These are phyloP conservation scores for Euphrasia arctica DNA, from an alignment of 305 asterid genomes.

Conservation along the genomic window DNA sequence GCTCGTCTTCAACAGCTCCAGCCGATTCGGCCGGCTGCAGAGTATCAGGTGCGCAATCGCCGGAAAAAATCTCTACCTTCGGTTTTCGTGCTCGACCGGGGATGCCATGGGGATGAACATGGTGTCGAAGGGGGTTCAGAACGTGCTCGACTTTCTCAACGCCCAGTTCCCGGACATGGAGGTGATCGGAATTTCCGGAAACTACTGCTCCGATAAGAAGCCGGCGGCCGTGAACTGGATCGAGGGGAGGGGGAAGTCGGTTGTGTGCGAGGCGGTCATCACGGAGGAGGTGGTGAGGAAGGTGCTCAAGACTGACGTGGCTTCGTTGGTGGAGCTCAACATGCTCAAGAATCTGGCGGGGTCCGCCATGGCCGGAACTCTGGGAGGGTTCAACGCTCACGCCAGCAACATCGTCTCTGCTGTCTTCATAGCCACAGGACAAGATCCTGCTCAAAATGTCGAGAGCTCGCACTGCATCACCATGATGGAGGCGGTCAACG, in stretches of 20 bases:
- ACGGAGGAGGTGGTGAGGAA: constrained; percentile 36
- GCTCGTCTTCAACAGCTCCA: neutral
- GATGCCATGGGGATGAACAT: constrained; percentile 1
- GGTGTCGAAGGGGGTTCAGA: neutral
- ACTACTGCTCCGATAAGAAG: neutral
- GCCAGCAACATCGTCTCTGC: constrained; percentile 3
- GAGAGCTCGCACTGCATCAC: constrained; percentile 4
- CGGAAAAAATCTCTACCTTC: neutral
- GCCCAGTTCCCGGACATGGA: neutral
- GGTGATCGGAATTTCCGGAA: neutral
- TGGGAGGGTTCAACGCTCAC: neutral
- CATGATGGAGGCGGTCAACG: constrained; percentile 3
- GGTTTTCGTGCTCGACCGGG: neutral
- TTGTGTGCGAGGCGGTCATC: neutral
- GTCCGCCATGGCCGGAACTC: neutral
- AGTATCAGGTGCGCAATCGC: neutral
- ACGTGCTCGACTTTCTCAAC: neutral
- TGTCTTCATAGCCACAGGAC: neutral
- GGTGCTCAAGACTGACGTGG: constrained; percentile 43
- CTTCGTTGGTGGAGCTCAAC: constrained; percentile 44
- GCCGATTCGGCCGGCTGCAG: neutral
- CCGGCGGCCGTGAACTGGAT: constrained; percentile 1
- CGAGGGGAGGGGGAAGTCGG: neutral
- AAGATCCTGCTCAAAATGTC: neutral
- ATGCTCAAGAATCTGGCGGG: constrained; percentile 42